phyloP scores from a whole-genome alignment of 257 asterid species.

The Solanum etuberosum region DNA sequence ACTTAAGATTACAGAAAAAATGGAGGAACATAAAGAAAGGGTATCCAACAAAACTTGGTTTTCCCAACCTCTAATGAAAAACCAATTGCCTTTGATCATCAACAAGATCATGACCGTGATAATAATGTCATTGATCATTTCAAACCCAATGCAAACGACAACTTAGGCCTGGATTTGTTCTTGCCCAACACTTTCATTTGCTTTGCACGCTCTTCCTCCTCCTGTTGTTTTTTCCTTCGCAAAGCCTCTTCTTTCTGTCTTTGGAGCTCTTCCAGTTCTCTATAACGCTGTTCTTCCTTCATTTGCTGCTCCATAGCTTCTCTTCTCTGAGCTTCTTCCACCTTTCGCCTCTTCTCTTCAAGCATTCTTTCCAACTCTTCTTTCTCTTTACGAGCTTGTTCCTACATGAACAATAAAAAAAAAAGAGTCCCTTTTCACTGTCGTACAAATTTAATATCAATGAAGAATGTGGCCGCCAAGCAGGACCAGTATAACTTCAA shows the following conservation, averaged over 20 bases:
- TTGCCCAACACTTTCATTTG: constrained; percentile 86
- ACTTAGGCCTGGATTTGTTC: constrained; percentile 89
- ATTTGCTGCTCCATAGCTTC: constrained; percentile 73
- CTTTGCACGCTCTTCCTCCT: constrained; percentile 89
- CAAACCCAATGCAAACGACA: constrained; percentile 70
- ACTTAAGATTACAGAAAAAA: background rate
- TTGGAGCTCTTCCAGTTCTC: constrained; percentile 85
- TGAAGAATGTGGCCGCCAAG: background rate
- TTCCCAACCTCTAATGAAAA: background rate
- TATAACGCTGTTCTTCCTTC: constrained; percentile 71
- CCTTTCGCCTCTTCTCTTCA: constrained; percentile 67
- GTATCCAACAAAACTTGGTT: background rate
- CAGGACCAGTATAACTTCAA: background rate
- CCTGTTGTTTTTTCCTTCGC: constrained; percentile 66
- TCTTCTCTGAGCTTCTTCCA: constrained; percentile 81
- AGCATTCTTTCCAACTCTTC: constrained; percentile 73
- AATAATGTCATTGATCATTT: constrained; percentile 26
- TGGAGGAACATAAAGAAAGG: background rate
- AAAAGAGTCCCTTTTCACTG: background rate
- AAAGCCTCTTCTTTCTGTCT: constrained; percentile 85
- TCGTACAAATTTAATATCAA: background rate
- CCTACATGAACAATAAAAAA: constrained; percentile 28
- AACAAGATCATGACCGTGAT: constrained; percentile 9
- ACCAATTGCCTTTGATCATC: background rate
- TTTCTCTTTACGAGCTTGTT: constrained; percentile 58